Conservation (phyloP, 2,329 filamentous ascomycete species). For the Colletotrichum costaricense region DNA sequence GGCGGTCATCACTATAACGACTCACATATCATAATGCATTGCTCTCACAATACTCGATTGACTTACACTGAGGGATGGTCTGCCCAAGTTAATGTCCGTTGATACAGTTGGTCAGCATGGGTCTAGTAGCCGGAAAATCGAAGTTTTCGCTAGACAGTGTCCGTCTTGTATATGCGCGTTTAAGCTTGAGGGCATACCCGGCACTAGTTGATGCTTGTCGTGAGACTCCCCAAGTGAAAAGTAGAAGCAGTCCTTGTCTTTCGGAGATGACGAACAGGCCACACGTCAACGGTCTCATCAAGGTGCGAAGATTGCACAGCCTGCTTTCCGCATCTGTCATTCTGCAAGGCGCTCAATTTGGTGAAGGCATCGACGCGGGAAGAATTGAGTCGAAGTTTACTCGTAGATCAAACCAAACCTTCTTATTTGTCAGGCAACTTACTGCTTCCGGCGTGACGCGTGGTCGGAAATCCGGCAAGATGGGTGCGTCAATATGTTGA, state of each 20-base stretch:
- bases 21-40: not conserved
- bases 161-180: not conserved
- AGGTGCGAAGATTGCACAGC: not conserved
- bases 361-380: not conserved
- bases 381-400: not conserved
- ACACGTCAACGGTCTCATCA: not conserved
- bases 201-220: not conserved
- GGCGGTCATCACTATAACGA: not conserved
- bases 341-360: not conserved
- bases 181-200: not conserved
- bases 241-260: not conserved
- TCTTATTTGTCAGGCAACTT: not conserved
- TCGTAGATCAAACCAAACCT: slow-evolving; percentile 6
- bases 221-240: not conserved
- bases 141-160: not conserved
- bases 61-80: not conserved
- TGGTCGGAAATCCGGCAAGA: slow-evolving; percentile 4
- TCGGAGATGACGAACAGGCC: not conserved
- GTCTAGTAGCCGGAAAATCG: not conserved
- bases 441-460: not conserved
- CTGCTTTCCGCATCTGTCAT: not conserved
- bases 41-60: not conserved
- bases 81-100: not conserved
- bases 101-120: too few relatives aligned
- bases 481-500: not conserved